Evolutionary conservation across 2,329 filamentous ascomycete genomes (phyloP).

Genomic region (Penicillium sp.): DNA sequence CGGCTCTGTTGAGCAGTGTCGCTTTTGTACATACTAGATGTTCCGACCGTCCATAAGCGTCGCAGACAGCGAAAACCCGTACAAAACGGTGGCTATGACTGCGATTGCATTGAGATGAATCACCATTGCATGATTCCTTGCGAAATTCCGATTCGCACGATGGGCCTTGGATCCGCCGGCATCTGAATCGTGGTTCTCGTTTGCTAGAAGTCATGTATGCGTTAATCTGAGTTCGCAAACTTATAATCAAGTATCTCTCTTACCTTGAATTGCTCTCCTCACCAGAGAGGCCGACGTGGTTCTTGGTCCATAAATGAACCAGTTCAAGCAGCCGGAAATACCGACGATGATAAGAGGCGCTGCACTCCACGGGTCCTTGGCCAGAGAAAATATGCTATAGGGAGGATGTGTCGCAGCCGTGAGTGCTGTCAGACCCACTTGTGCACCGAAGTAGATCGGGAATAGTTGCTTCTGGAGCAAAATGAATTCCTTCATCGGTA

Average conservation of each 20-base stretch:
- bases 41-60: constrained; percentile 3
- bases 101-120: constrained; percentile 48
- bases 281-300: constrained; percentile 38
- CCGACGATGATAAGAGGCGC: constrained; percentile 34
- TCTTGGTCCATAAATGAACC: constrained; percentile 38
- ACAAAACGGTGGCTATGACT: constrained; percentile 32
- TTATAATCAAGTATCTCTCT: background rate
- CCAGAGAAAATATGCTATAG: constrained; percentile 32
- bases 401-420: constrained; percentile 38
- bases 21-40: background rate
- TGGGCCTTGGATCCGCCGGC: constrained; percentile 10
- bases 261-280: constrained; percentile 27
- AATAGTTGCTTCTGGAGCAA: constrained; percentile 44
- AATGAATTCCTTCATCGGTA: constrained; percentile 42
- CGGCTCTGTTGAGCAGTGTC: too few species aligned
- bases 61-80: constrained; percentile 29
- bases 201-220: constrained; percentile 3
- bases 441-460: constrained; percentile 42
- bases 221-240: background rate
- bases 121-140: constrained; percentile 43
- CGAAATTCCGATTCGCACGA: constrained; percentile 36
- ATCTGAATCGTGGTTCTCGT: background rate
- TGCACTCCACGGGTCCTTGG: constrained; percentile 21
- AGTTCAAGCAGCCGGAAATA: constrained; percentile 38
- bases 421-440: constrained; percentile 38